Evolutionary conservation across 305 asterid genomes (phyloP).

Genomic region (Solanum hybrid): DNA sequence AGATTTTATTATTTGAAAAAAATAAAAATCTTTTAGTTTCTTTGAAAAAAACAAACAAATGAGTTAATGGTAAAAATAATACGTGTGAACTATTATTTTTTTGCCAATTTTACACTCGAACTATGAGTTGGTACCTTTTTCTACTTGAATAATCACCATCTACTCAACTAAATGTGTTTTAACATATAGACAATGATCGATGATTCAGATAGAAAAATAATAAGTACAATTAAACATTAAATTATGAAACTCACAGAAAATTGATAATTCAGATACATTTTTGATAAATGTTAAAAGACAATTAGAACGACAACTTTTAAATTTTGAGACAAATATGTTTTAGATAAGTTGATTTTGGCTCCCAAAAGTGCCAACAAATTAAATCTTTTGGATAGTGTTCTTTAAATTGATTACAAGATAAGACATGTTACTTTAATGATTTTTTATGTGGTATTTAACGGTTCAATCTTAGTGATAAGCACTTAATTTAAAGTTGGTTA

Average conservation of each 20-base stretch:
- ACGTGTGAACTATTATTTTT: not conserved
- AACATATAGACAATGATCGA: not conserved
- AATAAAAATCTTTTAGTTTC: not conserved
- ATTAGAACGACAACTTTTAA: not conserved
- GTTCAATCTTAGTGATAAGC: not conserved
- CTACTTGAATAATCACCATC: not conserved
- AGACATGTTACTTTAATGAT: not conserved
- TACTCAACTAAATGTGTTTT: not conserved
- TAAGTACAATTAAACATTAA: not conserved
- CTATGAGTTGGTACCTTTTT: not conserved
- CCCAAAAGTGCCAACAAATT: not conserved
- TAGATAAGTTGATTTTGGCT: not conserved
- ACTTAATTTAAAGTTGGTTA: conserved; percentile 10
- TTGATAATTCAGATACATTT: not conserved
- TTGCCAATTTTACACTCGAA: not conserved
- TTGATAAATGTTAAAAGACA: not conserved
- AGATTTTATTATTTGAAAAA: not conserved
- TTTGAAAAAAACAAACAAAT: not conserved
- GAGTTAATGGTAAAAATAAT: not conserved
- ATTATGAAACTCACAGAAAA: too few relatives aligned
- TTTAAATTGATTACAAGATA: not conserved
- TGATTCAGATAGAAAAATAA: not conserved
- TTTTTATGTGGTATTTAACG: not conserved
- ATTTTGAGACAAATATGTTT: not conserved
- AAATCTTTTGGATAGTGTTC: not conserved